A percentile compares a stretch with the other conserved stretches of the same genome.
phyloP scores from a whole-genome alignment of 345 rosid species.

The Geranium brycei region DNA sequence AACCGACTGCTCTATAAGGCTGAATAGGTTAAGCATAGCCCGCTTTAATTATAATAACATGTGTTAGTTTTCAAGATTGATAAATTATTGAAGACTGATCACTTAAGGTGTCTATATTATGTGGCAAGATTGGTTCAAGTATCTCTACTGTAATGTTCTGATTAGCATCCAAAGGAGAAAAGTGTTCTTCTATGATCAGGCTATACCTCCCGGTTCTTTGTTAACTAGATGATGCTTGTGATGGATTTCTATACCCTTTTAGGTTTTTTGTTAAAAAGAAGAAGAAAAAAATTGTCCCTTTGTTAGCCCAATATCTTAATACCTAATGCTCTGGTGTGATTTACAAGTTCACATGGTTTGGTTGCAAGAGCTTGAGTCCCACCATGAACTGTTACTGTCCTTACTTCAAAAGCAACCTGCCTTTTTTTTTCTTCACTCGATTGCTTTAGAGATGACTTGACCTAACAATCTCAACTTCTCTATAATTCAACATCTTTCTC shows the following conservation, averaged over 20 bases:
- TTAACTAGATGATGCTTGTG: background rate
- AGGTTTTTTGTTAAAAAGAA: background rate
- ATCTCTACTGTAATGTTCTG: too few relatives aligned
- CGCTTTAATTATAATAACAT: too few relatives aligned
- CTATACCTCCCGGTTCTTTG: background rate
- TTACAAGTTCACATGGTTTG: constrained; percentile 12
- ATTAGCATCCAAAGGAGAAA: too few relatives aligned
- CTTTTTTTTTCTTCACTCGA: constrained; percentile 2
- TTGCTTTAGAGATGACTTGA: constrained; percentile 10
- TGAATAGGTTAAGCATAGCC: background rate
- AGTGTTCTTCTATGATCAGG: background rate
- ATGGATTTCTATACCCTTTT: background rate
- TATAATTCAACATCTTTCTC: background rate
- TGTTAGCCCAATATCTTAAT: constrained; percentile 5
- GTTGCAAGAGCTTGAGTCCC: constrained; percentile 16
- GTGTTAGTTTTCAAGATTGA: background rate
- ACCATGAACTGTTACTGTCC: constrained; percentile 15
- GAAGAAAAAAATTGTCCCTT: too few relatives aligned
- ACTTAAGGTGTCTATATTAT: too few relatives aligned
- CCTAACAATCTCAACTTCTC: constrained; percentile 2
- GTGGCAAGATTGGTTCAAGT: too few relatives aligned
- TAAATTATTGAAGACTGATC: background rate
- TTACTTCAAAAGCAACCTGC: constrained; percentile 11
- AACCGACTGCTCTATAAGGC: too few relatives aligned
- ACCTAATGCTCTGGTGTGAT: constrained; percentile 4